Evolutionary conservation across 495 filamentous ascomycete genomes (phyloP), one percentile per base, ranked within the genome.

Genomic region (Daldinia decipiens): DNA sequence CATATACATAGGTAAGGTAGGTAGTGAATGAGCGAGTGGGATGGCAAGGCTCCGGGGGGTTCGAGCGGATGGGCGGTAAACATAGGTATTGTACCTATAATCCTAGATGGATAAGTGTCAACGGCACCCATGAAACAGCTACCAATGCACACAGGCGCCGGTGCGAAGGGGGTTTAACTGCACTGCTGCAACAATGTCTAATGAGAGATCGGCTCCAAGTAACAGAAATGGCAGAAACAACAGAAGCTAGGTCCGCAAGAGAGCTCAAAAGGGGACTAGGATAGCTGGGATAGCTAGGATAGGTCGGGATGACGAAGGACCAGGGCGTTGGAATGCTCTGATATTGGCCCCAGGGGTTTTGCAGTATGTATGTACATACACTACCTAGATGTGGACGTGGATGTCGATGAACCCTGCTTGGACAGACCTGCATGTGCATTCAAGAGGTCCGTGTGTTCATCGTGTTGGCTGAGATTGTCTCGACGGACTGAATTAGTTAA

Each of bases 381-480:
- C n/a, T n/a, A n/a, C n/a, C n/a, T n/a, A 29, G 38, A 27, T 26
- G 55, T 32, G 31, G 31, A 29, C 7, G 29, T 29, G 5, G 29
- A 29, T 29, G 29, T 43, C 12, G 34, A 31, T 29, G 53, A 72
- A 68, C 70, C 70, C 43, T 72, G 70, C 56, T 61, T 19, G 50
- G 65, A 57, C 70, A 40, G 65, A 57, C 70, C 70, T 72, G 70
- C 70, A 72, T 65, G 65, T 61, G 40, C 70, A 68, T 55, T 64
- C 27, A 60, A 60, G 67, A 55, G 69, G 70, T 67, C 68, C 27
- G 68, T 71, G 68, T 71, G 68, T 52, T 32, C 43, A 58, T 57
- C 50, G 54, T 72, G 70, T 68, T 68, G 70, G 70, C 59, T 67
- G 60, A 72, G 64, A 72, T 66, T 72, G 68, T 67, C 59, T 67